Evolutionary conservation across 1,139 yeast species (phyloP).

Genomic region (Suhomyces taliae): DNA sequence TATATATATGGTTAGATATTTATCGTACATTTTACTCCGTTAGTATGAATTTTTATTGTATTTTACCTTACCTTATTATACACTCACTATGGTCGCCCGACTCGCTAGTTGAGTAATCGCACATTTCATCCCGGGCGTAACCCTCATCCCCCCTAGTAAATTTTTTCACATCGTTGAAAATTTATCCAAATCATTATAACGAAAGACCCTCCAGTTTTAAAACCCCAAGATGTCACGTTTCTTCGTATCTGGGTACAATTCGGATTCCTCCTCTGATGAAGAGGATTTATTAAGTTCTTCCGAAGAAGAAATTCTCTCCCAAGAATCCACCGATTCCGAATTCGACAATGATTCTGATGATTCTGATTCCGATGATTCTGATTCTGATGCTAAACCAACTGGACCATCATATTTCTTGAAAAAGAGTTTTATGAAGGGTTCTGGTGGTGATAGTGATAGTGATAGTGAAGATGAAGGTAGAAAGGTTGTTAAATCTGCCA

Average conservation of each 20-base stretch:
- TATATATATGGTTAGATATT: no score
- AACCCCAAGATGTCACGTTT: constrained; percentile 62
- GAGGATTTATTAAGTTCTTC: constrained; percentile 72
- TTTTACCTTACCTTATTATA: no score
- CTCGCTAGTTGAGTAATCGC: not conserved
- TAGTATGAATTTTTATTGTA: no score
- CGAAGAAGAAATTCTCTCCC: constrained; percentile 59
- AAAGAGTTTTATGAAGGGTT: constrained; percentile 51
- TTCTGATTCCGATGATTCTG: constrained; percentile 43
- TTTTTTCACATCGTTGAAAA: constrained; percentile 20
- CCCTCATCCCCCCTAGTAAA: constrained; percentile 7
- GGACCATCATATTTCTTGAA: constrained; percentile 63
- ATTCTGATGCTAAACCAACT: constrained; percentile 43
- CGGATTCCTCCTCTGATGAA: constrained; percentile 71
- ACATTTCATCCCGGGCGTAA: constrained; percentile 10
- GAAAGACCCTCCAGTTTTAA: not conserved
- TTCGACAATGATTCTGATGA: constrained; percentile 30
- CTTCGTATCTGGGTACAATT: constrained; percentile 65
- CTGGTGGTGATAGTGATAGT: constrained; percentile 52
- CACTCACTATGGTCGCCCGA: no score
- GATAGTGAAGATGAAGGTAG: constrained; percentile 67
- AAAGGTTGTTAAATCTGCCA: constrained; percentile 89
- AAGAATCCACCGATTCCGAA: constrained; percentile 35
- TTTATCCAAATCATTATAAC: constrained; percentile 10
- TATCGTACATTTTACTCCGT: no score